A percentile compares a stretch with the other conserved stretches of the same genome.
Evolutionary conservation across 345 rosid species (phyloP).

Genomic region (Passiflora organensis): DNA sequence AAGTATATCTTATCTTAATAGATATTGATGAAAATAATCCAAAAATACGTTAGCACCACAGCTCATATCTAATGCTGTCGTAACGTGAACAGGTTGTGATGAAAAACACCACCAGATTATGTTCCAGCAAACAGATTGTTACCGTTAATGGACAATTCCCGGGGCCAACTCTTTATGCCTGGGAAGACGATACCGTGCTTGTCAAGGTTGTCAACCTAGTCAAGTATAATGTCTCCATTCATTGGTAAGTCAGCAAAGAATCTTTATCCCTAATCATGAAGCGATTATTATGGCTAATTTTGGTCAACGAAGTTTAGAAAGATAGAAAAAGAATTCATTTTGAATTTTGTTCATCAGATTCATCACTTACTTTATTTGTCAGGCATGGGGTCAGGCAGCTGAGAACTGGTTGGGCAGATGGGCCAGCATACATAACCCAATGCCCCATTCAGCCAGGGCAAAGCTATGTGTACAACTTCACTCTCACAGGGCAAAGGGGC

Average conservation of each 20-base stretch:
- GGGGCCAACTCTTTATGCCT: slow-evolving; percentile 44
- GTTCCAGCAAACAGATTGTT: slow-evolving; percentile 39
- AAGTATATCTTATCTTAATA: slow-evolving; percentile 3
- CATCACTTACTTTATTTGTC: background rate
- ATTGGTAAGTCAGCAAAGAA: slow-evolving; percentile 36
- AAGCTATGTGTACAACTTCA: slow-evolving; percentile 47
- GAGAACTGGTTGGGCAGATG: slow-evolving; percentile 83
- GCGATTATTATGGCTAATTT: too few species aligned
- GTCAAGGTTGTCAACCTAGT: slow-evolving; percentile 53
- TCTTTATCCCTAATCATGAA: background rate
- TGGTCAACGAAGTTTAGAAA: too few species aligned
- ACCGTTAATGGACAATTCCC: slow-evolving; percentile 44
- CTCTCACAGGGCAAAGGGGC: slow-evolving; percentile 59
- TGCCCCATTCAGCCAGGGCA: slow-evolving; percentile 63
- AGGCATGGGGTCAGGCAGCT: slow-evolving; percentile 81
- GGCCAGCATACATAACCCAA: too few species aligned
- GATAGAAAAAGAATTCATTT: too few species aligned
- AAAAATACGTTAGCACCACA: too few species aligned
- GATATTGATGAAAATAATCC: background rate
- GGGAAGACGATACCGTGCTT: slow-evolving; percentile 50
- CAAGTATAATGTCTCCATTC: slow-evolving; percentile 57
- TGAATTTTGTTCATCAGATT: too few species aligned
- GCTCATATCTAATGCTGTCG: too few species aligned
- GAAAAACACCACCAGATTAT: slow-evolving; percentile 32
- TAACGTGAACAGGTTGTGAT: slow-evolving; percentile 43